Evolutionary conservation across 1,139 yeast genomes (phyloP), one percentile per base, ranked within the genome.

Genomic region (Sugiyamaella paludigena): DNA sequence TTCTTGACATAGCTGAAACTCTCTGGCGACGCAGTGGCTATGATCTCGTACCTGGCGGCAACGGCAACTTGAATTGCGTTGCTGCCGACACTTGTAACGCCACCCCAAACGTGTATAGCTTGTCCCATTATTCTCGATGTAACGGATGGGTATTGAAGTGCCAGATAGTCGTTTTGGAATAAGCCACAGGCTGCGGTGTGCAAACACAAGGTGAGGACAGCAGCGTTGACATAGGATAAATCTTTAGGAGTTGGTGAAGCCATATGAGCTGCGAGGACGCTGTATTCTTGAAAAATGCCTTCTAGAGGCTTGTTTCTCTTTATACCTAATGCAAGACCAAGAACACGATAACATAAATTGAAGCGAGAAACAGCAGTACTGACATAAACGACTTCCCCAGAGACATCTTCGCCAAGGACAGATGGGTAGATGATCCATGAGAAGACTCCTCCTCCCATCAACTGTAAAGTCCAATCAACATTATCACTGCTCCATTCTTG

Each of bases 21-120:
- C 53, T 68, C 70, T 35, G 64, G 58, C 7, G 82, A 77, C 2
- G 81, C 80, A 36, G 78, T 74, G 31, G 76, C 65, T 40, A 77
- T 66, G 29, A 77, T 77, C 38, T 71, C 73, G 1, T 74, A 71
- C 54, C 70, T 76, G n/a, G 64, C 63, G 40, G 68, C 58, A 11
- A 69, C 52, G 34, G 80, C 77, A 27, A 79, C 48, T 62, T 79
- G 83, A 41, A 78, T 71, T n/a, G 75, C 73, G 41, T 70, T 58
- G 27, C 70, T 63, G 10, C 82, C 83, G 15, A 79, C 75, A 45
- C 78, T 72, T 13, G 83, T 76, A 16, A 81, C 78, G 54, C 83
- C 84, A 56, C 83, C 82, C 78, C 81, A 77, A 37, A 79, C 71
- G 48, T 78, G 60, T 7, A 77, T 3, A 19, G 24, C 24, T 5